phyloP scores from a whole-genome alignment of 768 basidiomycete genomes.

The Mrakia hoshinonis region DNA sequence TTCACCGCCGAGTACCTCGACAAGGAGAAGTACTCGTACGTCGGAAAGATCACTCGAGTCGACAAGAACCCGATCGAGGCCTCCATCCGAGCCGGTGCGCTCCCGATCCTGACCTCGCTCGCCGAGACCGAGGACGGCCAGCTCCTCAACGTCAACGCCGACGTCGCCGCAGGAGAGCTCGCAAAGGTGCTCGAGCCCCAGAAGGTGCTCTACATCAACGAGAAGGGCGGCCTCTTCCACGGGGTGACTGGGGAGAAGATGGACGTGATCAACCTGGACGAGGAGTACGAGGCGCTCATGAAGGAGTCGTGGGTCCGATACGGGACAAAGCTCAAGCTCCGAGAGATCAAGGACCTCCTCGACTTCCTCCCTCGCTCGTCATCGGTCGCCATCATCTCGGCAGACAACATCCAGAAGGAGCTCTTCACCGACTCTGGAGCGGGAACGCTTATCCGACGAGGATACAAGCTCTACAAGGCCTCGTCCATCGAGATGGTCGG shows the following conservation, averaged over 20 bases:
- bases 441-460: conserved; percentile 93
- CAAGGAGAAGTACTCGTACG: conserved; percentile 85
- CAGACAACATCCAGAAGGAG: conserved; percentile 87
- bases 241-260: conserved; percentile 94
- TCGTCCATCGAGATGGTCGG: conserved; percentile 70
- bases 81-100: conserved; percentile 86
- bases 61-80: conserved; percentile 97
- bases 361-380: conserved; percentile 96
- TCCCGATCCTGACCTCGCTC: conserved; percentile 89
- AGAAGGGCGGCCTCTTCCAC: conserved; percentile 96
- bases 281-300: conserved; percentile 96
- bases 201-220: conserved; percentile 97
- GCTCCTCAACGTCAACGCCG: conserved; percentile 97
- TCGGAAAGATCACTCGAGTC: conserved; percentile 87
- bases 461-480: conserved; percentile 95
- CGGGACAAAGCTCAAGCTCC: conserved; percentile 96
- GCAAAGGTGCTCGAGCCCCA: conserved; percentile 96
- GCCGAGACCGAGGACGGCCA: conserved; percentile 96
- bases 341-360: conserved; percentile 97
- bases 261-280: conserved; percentile 92
- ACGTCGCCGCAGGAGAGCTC: conserved; percentile 94
- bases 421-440: conserved; percentile 97
- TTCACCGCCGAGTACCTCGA: conserved; percentile 97
- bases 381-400: conserved; percentile 94
- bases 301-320: conserved; percentile 98